Conservation (phyloP, 78 protist genomes). For the Dictyostelium firmibasis region DNA sequence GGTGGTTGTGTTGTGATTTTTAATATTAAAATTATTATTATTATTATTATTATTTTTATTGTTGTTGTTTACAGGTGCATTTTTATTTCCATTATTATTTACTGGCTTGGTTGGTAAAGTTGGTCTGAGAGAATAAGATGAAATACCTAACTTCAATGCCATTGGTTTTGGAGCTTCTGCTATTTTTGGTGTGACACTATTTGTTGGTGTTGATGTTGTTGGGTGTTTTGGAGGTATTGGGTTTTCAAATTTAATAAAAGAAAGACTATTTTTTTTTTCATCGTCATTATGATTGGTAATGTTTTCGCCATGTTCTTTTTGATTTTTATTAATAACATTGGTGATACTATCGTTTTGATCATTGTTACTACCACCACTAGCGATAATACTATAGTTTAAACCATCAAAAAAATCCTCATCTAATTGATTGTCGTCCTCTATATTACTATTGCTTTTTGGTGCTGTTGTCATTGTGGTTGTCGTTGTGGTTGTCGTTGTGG, state of each 20-base stretch:
- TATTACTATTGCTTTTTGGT: neutral
- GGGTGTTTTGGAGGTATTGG: neutral
- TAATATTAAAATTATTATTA: neutral
- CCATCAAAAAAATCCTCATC: conserved; percentile 10
- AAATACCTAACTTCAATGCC: neutral
- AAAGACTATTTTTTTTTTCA: neutral
- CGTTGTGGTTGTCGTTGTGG: neutral
- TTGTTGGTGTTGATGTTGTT: neutral
- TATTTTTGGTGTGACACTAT: neutral
- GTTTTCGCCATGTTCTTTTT: neutral
- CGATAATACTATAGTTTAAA: neutral
- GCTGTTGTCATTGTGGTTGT: neutral
- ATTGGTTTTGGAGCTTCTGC: neutral
- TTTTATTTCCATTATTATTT: neutral
- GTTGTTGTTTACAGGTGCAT: neutral
- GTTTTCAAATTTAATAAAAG: neutral
- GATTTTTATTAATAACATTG: too few species aligned
- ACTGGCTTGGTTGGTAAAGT: neutral
- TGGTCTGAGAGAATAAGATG: neutral
- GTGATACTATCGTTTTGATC: neutral
- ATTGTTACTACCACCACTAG: neutral
- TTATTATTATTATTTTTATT: neutral
- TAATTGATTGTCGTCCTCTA: neutral
- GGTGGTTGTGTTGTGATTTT: neutral
- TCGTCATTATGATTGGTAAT: neutral